A percentile compares a stretch with the other conserved stretches of the same genome.
Evolutionary conservation across 2,329 filamentous ascomycete species (phyloP).

Genomic region (Didymella pomorum): DNA sequence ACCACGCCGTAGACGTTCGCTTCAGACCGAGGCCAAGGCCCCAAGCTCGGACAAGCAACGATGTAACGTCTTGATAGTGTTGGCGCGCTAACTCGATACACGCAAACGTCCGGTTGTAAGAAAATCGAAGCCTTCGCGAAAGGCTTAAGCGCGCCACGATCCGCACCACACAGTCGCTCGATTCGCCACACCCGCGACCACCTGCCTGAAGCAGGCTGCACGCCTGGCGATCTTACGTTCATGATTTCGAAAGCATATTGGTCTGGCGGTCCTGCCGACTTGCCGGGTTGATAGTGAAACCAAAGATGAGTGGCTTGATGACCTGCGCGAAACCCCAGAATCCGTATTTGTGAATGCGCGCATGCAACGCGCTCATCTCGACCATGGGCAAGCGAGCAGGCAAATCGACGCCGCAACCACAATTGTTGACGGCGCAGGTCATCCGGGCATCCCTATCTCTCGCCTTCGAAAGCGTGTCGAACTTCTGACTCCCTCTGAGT

Average conservation of each 20-base stretch:
- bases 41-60: constrained; percentile 37
- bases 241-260: constrained; percentile 21
- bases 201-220: constrained; percentile 34
- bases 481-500: constrained; percentile 2
- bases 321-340: constrained; percentile 14
- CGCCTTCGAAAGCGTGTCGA: constrained; percentile 5
- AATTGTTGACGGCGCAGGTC: no score
- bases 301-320: constrained; percentile 16
- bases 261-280: constrained; percentile 21
- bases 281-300: constrained; percentile 23
- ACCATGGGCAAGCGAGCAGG: constrained; percentile 11
- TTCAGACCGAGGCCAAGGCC: constrained; percentile 24
- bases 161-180: constrained; percentile 5
- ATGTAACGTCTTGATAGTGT: constrained; percentile 45
- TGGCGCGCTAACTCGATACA: constrained; percentile 20
- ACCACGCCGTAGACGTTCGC: constrained; percentile 24
- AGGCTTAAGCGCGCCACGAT: constrained; percentile 35
- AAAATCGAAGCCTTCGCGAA: constrained; percentile 38
- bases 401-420: constrained; percentile 1
- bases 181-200: constrained; percentile 27
- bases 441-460: not conserved
- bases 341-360: constrained; percentile 8
- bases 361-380: constrained; percentile 12
- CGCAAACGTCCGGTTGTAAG: constrained; percentile 30
- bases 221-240: constrained; percentile 34